phyloP scores from a whole-genome alignment of 257 asterid genomes.

The Scutellaria minor region DNA sequence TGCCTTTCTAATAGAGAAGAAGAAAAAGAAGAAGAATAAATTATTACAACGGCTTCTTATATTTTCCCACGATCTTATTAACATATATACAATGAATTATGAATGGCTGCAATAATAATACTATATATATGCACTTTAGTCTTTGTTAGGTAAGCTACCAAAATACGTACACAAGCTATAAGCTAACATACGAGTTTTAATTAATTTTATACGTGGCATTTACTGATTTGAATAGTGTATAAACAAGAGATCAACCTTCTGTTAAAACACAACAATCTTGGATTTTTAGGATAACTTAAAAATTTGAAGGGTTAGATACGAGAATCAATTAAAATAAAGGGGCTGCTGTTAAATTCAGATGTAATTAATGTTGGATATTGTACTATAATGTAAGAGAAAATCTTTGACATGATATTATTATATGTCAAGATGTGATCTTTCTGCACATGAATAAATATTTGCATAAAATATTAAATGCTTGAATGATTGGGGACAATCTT shows the following conservation, averaged over 20 bases:
- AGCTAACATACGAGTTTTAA: slow-evolving; percentile 8
- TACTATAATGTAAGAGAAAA: slow-evolving; percentile 16
- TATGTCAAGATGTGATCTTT: neutral
- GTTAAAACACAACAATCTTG: slow-evolving; percentile 14
- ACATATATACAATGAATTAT: slow-evolving; percentile 32
- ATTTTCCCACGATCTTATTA: slow-evolving; percentile 3
- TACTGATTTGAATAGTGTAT: neutral
- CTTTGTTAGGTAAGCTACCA: slow-evolving; percentile 83
- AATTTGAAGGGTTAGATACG: slow-evolving; percentile 11
- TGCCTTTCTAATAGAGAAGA: slow-evolving; percentile 68
- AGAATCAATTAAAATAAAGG: slow-evolving; percentile 28
- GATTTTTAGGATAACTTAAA: slow-evolving; percentile 9
- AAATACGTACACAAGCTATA: slow-evolving; percentile 35
- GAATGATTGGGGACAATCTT: slow-evolving; percentile 1
- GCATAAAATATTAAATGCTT: slow-evolving; percentile 2
- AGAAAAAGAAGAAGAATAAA: neutral
- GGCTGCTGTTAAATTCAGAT: slow-evolving; percentile 14
- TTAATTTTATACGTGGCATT: slow-evolving; percentile 42
- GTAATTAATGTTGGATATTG: slow-evolving; percentile 32
- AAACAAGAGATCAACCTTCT: slow-evolving; percentile 7
- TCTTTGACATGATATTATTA: slow-evolving; percentile 5
- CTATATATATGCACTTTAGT: slow-evolving; percentile 39
- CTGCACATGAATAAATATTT: slow-evolving; percentile 40
- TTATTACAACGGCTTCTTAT: neutral
- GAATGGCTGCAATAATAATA: slow-evolving; percentile 37